Evolutionary conservation across 2,329 filamentous ascomycete genomes (phyloP), one percentile per base, ranked within the genome.

Genomic region (Exserohilum turcica): DNA sequence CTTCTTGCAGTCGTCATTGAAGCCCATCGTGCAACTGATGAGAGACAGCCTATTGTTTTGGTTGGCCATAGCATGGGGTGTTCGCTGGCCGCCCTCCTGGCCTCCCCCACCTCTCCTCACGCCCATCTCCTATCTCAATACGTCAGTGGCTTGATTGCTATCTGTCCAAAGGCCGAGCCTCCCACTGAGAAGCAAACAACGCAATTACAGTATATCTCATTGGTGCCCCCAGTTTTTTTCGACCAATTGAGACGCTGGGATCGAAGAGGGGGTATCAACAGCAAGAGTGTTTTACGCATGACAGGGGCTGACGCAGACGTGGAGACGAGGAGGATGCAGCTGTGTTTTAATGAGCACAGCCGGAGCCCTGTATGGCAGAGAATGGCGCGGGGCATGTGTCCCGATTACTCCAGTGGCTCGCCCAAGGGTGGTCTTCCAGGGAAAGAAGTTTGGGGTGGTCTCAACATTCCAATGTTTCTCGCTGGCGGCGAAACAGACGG

Each of bases 11-110:
- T 80, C 1, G 84, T 91, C 28, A 92, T 97, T 54, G 83, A 91
- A 33, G 82, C 86, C 39, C 84, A 93, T 67, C 84, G 88, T 35
- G 86, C 90, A 60, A 82, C 81, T 37, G 79, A 84, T 31, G 77
- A 80, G 15, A 79, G 78, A 1, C 92, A 96, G 72, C 84, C 86
- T 3, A 83, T 96, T 12, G 82, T 97, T 16, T 74, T 97, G 27
- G 84, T 97, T 54, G 91, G 88, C 1, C 94, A 99, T 69, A 96
- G 91, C 71, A 89, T 97, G 84, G 94, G 94, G 6, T 92, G 89
- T 53, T 89, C 89, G 3, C 78, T 97, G 16, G 85, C 88, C 5
- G 87, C 90, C 21, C 78, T 88, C 13, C 78, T 97, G 45, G 87
- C 91, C 8, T 86, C 85, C 0, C 77, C 80, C 2, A 75, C 81